Evolutionary conservation across 2,329 filamentous ascomycete genomes (phyloP), one percentile per base, ranked within the genome.

Genomic region (Didymosphaeria variabile): DNA sequence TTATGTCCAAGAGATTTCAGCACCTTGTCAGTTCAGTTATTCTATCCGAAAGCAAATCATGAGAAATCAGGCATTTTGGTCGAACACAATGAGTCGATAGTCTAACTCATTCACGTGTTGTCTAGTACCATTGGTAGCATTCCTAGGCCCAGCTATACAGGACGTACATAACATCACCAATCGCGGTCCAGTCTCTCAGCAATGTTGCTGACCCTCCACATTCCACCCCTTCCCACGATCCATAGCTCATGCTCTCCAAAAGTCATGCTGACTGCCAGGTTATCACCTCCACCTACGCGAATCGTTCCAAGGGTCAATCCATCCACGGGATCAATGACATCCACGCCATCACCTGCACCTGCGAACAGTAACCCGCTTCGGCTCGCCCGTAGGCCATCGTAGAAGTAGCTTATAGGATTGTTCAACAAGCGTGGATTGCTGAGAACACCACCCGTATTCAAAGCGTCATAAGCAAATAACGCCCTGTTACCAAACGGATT

Each of bases 331-430:
- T 62, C 57, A 50, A 66, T 59, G 29, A 66, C 59, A 42, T 64
- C 64, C 12, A 66, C 61, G 17, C 59, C 59, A 36, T 66, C 61
- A n/a, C 63, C 58, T 19, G 63, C 58, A 31, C 64, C 61, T 12
- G 55, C 61, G 21, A 64, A 66, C 21, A 64, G 29, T 31, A 59
- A 58, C 4, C 62, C 59, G 45, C 59, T 57, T 34, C 36, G 44
- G 29, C 58, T 61, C 46, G 52, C 57, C 19, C 61, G 38, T 21
- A 63, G 54, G 3, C 63, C 59, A 46, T 62, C 59, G 46, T 62
- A 64, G 26, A 62, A 66, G 13, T 62, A 62, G 12, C 49, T 26
- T 7, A 66, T 60, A 17, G 61, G 56, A 34, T 62, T 64, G 53
- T 66, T 66, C 32, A 62, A 51, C n/a, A 66, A 46, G 10, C 62